Base-by-base conservation (phyloP, 495 filamentous ascomycete species). In the Annulohypoxylon moriforme region DNA sequence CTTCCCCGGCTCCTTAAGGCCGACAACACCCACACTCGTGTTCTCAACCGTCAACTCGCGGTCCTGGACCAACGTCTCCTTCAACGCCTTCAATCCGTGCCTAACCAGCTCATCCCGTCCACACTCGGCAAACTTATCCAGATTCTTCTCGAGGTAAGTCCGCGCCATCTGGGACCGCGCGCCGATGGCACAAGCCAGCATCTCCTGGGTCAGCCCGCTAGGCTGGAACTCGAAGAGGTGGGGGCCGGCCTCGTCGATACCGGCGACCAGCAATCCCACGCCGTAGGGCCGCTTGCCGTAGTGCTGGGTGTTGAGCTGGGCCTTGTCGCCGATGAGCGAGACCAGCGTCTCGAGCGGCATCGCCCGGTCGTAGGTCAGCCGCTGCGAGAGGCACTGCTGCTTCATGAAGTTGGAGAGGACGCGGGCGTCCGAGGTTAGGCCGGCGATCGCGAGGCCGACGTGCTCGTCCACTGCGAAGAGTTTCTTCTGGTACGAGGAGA, bases 391-490 rank as follows among this genome's bases (percentile, higher is more conserved):
- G 57, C 92, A 96, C 83, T 98, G 96, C 83, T 97, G 93, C 85
- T 98, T 98, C 96, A 99, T 98, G 87, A 97, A 98, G 89, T 98
- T 98, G 85, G 94, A 97, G 75, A 99, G 94, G 76, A 99, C 96
- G 74, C 96, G 94, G 79, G 96, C 96, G 84, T 99, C 96, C 69
- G 96, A 97, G 61, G 96, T 95, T 65, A 99, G 93, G 68, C 96
- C 96, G 75, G 96, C 96, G 78, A 99, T 95, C 74, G 95, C 93
- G 79, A 98, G 88, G 73, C 94, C 96, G 76, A 96, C 91, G 84
- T 99, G 96, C 75, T 92, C 90, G 82, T 99, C 96, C 84, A 99
- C 92, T 76, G 89, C 90, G 83, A 99, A 98, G 77, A 99, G 89
- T 86, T 99, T 99, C 87, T 97, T 98, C 84, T 99, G 96, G 86